Base-by-base conservation (phyloP, 805 yeast species). In the Metschnikowia cubensis region DNA sequence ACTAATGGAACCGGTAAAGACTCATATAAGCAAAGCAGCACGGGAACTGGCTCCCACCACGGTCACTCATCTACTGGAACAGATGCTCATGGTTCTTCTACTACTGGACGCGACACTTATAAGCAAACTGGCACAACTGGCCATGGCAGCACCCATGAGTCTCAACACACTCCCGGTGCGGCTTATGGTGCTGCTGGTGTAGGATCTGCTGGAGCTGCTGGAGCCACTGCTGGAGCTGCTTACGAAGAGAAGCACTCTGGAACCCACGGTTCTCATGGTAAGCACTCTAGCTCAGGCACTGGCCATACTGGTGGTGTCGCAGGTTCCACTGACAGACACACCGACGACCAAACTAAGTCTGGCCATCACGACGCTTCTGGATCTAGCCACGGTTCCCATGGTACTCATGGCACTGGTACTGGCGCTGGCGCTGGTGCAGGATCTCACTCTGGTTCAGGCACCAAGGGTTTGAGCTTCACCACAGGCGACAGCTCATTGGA, bases 401-500 rank as follows among this genome's bases (percentile, higher is more conserved):
- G 33, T 22, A 20, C 43, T 37, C 17, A 48, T 25, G 22, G 31
- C 25, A 6, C 44, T 17, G 44, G 48, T 25, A 37, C 49, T 32
- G 46, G 49, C 32, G 34, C 36, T 3, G 21, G 35, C 32, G 50
- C 44, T n/a, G 33, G 48, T 7, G 18, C 53, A 21, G 55, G 53
- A 20, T 36, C 22, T 29, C 47, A 44, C 33, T 34, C 54, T 13
- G 31, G 31, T 32, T 36, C 45, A 10, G 21, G 47, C 2, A 6
- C 35, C 49, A 17, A 46, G 10, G 50, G 48, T 3, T 21, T 35
- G n/a, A 38, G 60, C 11, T 71, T 70, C 60, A 46, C 68, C 40
- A 71, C 75, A 31, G 74, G 76, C 25, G 67, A 69, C 60, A 57
- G 55, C 41, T 56, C 63, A 37, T 67, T 71, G 59, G 75, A 71